phyloP scores from a whole-genome alignment of 1,284 basidiomycete species.

The Ustilago shanxiensis region DNA sequence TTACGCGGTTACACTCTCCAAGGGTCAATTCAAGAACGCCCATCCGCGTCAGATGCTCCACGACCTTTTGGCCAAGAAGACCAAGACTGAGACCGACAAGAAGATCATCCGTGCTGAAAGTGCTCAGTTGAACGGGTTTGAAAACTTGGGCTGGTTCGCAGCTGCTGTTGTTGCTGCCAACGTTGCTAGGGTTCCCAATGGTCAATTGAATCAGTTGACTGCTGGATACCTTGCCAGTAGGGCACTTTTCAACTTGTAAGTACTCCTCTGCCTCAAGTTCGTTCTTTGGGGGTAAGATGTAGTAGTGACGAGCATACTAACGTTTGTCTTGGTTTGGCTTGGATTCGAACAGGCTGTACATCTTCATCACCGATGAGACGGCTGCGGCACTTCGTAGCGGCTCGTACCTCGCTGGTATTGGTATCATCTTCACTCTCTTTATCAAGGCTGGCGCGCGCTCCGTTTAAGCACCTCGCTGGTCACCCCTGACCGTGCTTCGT shows the following conservation, averaged over 20 bases:
- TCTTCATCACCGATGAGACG: slow-evolving; percentile 32
- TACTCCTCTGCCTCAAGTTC: neutral
- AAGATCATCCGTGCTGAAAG: slow-evolving; percentile 50
- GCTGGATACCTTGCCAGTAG: slow-evolving; percentile 51
- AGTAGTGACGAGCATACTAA: neutral
- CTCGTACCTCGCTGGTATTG: slow-evolving; percentile 36
- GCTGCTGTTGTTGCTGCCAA: slow-evolving; percentile 58
- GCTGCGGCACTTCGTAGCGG: slow-evolving; percentile 27
- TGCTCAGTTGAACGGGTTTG: slow-evolving; percentile 42
- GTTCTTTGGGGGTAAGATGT: neutral
- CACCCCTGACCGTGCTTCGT: neutral
- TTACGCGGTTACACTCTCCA: slow-evolving; percentile 15
- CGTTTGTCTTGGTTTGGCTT: neutral
- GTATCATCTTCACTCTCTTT: slow-evolving; percentile 49
- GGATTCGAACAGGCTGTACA: slow-evolving; percentile 30
- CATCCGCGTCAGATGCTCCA: slow-evolving; percentile 41
- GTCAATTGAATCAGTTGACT: slow-evolving; percentile 54
- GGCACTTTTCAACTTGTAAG: slow-evolving; percentile 55
- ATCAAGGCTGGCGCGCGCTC: slow-evolving; percentile 44
- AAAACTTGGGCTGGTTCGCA: slow-evolving; percentile 42
- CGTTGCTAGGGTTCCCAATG: slow-evolving; percentile 50
- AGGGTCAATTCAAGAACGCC: slow-evolving; percentile 35
- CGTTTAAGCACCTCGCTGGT: slow-evolving; percentile 13
- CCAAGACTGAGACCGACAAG: slow-evolving; percentile 39
- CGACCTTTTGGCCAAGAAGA: slow-evolving; percentile 43